These are phyloP conservation scores for Penicillium dipodomyicola DNA, from an alignment of 495 filamentous ascomycete species.

Conservation along the genomic window DNA sequence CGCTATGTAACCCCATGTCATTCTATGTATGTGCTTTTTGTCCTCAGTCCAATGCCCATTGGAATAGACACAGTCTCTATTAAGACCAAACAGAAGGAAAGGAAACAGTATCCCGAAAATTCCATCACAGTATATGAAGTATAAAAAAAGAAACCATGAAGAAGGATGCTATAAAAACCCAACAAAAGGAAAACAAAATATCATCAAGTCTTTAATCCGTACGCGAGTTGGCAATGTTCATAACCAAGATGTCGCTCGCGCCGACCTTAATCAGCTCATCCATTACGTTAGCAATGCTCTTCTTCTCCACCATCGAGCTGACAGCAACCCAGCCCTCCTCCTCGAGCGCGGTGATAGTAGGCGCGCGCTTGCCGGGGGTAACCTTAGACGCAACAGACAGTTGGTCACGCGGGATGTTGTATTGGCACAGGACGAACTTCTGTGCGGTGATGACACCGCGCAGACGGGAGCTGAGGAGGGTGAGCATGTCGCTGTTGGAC, in stretches of 20 bases:
- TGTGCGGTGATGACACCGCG: slow-evolving; percentile 94
- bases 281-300: slow-evolving; percentile 84
- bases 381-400: slow-evolving; percentile 68
- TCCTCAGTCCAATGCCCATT: background rate
- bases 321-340: slow-evolving; percentile 91
- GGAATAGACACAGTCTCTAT: slow-evolving; percentile 7
- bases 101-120: slow-evolving; percentile 7
- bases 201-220: slow-evolving; percentile 36
- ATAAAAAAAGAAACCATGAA: slow-evolving; percentile 12
- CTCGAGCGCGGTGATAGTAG: slow-evolving; percentile 83
- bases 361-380: slow-evolving; percentile 91
- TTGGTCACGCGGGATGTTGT: slow-evolving; percentile 75
- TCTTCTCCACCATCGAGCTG: slow-evolving; percentile 90
- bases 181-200: slow-evolving; percentile 12
- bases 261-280: slow-evolving; percentile 78
- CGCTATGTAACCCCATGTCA: slow-evolving; percentile 22
- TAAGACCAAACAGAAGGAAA: slow-evolving; percentile 8
- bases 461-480: slow-evolving; percentile 79
- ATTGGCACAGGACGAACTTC: slow-evolving; percentile 91
- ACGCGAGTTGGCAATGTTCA: slow-evolving; percentile 84
- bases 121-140: slow-evolving; percentile 16
- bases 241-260: slow-evolving; percentile 82
- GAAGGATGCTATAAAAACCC: slow-evolving; percentile 13
- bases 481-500: slow-evolving; percentile 77
- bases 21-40: slow-evolving; percentile 28